Evolutionary conservation across 2,329 filamentous ascomycete genomes (phyloP).

Genomic region (Nakataea oryzae): DNA sequence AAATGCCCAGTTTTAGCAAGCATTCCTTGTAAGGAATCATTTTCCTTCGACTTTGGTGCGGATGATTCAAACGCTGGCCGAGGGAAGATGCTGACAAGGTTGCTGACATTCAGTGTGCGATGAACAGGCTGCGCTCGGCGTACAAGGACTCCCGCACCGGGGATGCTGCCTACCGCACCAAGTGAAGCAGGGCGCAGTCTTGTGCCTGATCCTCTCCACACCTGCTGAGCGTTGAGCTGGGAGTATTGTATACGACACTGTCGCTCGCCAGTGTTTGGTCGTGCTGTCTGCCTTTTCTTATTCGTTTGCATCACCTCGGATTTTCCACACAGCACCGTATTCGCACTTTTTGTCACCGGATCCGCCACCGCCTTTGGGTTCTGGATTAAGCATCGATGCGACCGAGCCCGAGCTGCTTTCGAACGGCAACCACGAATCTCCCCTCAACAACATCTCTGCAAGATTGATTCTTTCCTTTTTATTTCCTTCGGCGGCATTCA

Average conservation of each 20-base stretch:
- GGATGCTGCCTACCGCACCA: constrained; percentile 1
- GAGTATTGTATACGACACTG: neutral
- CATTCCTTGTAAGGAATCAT: constrained; percentile 81
- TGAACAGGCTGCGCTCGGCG: constrained; percentile 76
- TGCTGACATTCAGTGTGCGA: constrained; percentile 74
- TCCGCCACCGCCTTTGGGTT: neutral
- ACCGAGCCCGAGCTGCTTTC: neutral
- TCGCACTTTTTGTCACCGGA: neutral
- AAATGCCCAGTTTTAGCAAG: constrained; percentile 39
- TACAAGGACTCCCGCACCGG: constrained; percentile 29
- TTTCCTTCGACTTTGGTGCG: constrained; percentile 79
- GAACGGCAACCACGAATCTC: constrained; percentile 1
- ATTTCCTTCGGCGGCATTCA: constrained; percentile 5
- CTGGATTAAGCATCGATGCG: neutral
- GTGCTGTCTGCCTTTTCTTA: constrained; percentile 2
- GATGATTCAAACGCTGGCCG: constrained; percentile 59
- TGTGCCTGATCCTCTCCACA: neutral
- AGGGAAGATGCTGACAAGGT: constrained; percentile 62
- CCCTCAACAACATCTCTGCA: neutral
- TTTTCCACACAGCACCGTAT: neutral
- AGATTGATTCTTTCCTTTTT: constrained; percentile 12
- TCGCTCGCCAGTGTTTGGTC: neutral
- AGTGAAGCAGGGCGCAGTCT: neutral
- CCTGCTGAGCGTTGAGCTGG: neutral
- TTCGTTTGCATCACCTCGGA: neutral